phyloP scores from a whole-genome alignment of 768 basidiomycete genomes.

The Tylopilus subfusipes region DNA sequence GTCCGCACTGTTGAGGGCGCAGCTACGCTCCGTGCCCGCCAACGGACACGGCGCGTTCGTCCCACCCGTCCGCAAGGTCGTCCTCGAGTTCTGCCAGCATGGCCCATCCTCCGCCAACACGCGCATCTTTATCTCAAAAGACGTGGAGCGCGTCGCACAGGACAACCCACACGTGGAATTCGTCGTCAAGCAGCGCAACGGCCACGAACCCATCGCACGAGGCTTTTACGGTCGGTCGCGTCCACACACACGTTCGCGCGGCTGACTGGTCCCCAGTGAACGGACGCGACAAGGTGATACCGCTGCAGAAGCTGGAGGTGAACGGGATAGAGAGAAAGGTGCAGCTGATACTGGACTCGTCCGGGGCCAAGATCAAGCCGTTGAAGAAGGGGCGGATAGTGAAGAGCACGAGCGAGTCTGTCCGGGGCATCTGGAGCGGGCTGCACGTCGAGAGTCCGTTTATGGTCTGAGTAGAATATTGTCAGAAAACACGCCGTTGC shows the following conservation, averaged over 20 bases:
- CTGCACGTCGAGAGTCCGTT: constrained; percentile 74
- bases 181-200: constrained; percentile 71
- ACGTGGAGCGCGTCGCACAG: constrained; percentile 61
- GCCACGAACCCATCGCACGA: constrained; percentile 74
- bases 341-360: constrained; percentile 79
- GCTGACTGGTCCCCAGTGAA: constrained; percentile 55
- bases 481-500: constrained; percentile 34
- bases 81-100: constrained; percentile 84
- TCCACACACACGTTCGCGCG: not conserved
- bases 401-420: constrained; percentile 73
- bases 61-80: constrained; percentile 79
- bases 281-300: constrained; percentile 83
- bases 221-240: constrained; percentile 68
- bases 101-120: constrained; percentile 74
- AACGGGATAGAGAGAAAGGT: constrained; percentile 75
- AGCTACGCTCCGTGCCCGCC: constrained; percentile 55
- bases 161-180: constrained; percentile 82
- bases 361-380: constrained; percentile 79
- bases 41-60: constrained; percentile 76
- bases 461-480: constrained; percentile 38
- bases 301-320: constrained; percentile 71
- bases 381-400: constrained; percentile 65
- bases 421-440: constrained; percentile 89
- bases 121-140: constrained; percentile 63
- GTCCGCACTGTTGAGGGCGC: constrained; percentile 42